Evolutionary conservation across 2,329 filamentous ascomycete genomes (phyloP).

Genomic region (Microsporum ferrugineum): DNA sequence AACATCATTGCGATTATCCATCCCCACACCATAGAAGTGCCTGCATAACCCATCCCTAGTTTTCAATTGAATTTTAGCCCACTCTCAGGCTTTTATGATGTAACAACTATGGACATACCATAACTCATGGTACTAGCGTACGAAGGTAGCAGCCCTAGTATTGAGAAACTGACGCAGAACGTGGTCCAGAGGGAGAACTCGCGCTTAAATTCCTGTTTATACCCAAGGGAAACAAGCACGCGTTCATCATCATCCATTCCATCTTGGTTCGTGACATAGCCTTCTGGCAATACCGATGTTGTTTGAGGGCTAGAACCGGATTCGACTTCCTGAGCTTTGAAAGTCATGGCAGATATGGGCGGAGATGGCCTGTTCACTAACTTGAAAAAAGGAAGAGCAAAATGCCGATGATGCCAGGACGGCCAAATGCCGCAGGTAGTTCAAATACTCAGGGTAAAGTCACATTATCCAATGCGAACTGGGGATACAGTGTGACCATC

Average conservation of each 20-base stretch:
- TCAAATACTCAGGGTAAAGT: background rate
- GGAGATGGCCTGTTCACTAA: background rate
- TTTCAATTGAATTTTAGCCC: slow-evolving; percentile 16
- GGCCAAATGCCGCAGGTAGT: background rate
- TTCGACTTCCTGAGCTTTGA: background rate
- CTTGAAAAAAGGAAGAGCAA: background rate
- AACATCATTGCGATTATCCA: slow-evolving; percentile 64
- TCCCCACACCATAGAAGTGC: slow-evolving; percentile 59
- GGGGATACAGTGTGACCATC: background rate
- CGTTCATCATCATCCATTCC: slow-evolving; percentile 32
- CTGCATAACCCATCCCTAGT: slow-evolving; percentile 42
- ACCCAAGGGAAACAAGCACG: slow-evolving; percentile 36
- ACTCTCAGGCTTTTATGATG: slow-evolving; percentile 31
- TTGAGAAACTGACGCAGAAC: slow-evolving; percentile 63
- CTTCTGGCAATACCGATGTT: background rate
- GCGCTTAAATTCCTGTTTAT: slow-evolving; percentile 54
- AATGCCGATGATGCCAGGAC: background rate
- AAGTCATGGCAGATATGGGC: background rate
- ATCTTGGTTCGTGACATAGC: slow-evolving; percentile 2
- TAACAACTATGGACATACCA: slow-evolving; percentile 41
- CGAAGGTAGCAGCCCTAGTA: slow-evolving; percentile 57
- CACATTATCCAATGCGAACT: background rate
- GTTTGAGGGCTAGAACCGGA: background rate
- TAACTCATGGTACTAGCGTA: slow-evolving; percentile 63
- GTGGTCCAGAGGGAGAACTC: slow-evolving; percentile 65